Evolutionary conservation across 495 filamentous ascomycete species (phyloP).

Genomic region (Aspergillus carlsbadensis): DNA sequence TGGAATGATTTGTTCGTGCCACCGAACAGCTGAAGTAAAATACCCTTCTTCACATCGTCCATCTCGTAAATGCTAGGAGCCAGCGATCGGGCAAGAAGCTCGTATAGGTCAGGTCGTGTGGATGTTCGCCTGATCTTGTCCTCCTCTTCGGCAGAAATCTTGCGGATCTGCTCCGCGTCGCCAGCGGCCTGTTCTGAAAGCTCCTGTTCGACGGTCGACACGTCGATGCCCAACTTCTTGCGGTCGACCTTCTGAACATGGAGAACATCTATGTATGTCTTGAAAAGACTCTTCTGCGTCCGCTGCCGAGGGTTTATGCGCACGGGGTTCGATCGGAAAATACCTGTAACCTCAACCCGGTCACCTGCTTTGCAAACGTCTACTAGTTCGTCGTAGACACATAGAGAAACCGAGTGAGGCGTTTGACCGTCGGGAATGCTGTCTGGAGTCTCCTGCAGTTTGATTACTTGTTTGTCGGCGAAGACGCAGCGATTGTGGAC

Average conservation of each 20-base stretch:
- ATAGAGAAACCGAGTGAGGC: conserved; percentile 96
- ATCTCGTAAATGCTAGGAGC: conserved; percentile 96
- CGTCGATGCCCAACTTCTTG: conserved; percentile 87
- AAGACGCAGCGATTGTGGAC: conserved; percentile 95
- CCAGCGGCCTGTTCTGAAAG: conserved; percentile 71
- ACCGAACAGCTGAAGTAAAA: conserved; percentile 92
- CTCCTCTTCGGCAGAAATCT: conserved; percentile 86
- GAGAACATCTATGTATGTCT: conserved; percentile 93
- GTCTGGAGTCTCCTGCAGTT: conserved; percentile 96
- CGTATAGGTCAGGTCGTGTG: conserved; percentile 83
- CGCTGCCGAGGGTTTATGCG: conserved; percentile 93
- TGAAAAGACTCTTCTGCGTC: conserved; percentile 90
- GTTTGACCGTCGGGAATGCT: conserved; percentile 90
- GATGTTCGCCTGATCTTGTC: conserved; percentile 83
- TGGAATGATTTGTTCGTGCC: conserved; percentile 99
- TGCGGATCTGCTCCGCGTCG: conserved; percentile 77
- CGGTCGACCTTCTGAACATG: conserved; percentile 97
- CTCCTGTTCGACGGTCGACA: conserved; percentile 84
- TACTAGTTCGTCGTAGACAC: conserved; percentile 94
- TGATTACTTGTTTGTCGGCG: conserved; percentile 97
- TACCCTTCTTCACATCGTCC: conserved; percentile 99
- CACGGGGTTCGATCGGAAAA: conserved; percentile 92
- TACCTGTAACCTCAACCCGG: conserved; percentile 91
- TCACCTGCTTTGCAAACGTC: conserved; percentile 98
- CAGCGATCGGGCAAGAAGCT: conserved; percentile 86